Conservation (phyloP, 169 alveolate species). For the Haemoproteus tartakovskyi region DNA sequence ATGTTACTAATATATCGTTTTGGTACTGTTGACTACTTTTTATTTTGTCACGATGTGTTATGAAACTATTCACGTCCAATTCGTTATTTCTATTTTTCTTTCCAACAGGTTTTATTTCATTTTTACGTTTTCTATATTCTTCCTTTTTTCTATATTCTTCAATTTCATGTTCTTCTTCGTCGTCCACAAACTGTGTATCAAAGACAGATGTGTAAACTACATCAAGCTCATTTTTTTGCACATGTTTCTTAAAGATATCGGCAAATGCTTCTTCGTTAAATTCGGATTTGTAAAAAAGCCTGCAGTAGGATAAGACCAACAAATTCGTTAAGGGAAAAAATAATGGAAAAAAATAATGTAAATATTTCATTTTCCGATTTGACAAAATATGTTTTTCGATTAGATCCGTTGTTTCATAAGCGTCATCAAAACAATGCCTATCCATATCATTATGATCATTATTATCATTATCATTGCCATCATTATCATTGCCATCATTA, state of each 20-base stretch:
- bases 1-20: no score
- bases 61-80: no score
- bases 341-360: slow-evolving; percentile 22
- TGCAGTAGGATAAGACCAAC: slow-evolving; percentile 21
- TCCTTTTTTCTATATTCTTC: neutral
- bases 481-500: neutral
- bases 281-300: slow-evolving; percentile 3
- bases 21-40: no score
- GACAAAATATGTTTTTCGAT: slow-evolving; percentile 5
- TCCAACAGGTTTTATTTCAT: neutral
- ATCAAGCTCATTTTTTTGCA: slow-evolving; percentile 45
- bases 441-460: neutral
- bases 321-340: slow-evolving; percentile 40
- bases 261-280: slow-evolving; percentile 3
- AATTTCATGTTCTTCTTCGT: neutral
- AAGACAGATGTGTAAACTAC: slow-evolving; percentile 10
- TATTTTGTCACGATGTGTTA: no score
- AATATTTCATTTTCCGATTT: slow-evolving; percentile 23
- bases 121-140: neutral
- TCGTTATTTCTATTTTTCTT: neutral
- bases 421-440: no score
- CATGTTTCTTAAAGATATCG: slow-evolving; percentile 8
- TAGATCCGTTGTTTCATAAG: neutral
- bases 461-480: neutral
- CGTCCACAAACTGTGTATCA: slow-evolving; percentile 5